Base-by-base conservation (phyloP, 1,284 basidiomycete species). In the Phlebopus sp. region DNA sequence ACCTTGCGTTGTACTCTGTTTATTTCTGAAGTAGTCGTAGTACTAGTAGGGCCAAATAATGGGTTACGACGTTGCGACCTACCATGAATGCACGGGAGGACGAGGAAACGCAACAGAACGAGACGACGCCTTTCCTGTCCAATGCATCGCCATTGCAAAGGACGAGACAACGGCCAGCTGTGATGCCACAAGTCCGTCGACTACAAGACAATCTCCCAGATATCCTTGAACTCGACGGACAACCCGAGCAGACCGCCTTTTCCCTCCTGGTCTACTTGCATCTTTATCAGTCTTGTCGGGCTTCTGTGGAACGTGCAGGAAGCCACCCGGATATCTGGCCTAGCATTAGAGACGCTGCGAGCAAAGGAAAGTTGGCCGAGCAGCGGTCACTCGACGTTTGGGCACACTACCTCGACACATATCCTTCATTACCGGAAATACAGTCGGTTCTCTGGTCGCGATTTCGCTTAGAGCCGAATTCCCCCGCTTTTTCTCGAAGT, bases 291-390 rank as follows among this genome's bases (percentile, higher is more conserved):
- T 42, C 46, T 25, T 41, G 31, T 9, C 25, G 23, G 13, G 17
- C 34, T 23, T 18, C 29, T 25, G 17, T 36, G 7, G 18, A 15
- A 14, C 2, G 23, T 14, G 23, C 29, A 11, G 40, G 44, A 11
- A 63, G 69, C 19, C 40, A 67, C 4, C 64, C 59, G 61, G 59
- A 63, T 6, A 58, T 54, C 35, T 70, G 69, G 69, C 53, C 55
- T 5, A 45, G 56, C 32, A 57, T 59, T 36, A 43, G 46, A 29
- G 47, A 42, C 17, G 42, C 50, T 15, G 40, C 42, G 11, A 38
- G 49, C 21, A 48, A 47, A 4, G 29, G 52, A 2, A 44, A 55
- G 7, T 49, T 55, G 13, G 39, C 61, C 1, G 62, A 64, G 32
- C 36, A 40, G 13, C 57, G 57, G n/a, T 43, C 64, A 7, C 19